Base-by-base conservation (phyloP, 352 stramenopile species). In the Achlya hypogyna region DNA sequence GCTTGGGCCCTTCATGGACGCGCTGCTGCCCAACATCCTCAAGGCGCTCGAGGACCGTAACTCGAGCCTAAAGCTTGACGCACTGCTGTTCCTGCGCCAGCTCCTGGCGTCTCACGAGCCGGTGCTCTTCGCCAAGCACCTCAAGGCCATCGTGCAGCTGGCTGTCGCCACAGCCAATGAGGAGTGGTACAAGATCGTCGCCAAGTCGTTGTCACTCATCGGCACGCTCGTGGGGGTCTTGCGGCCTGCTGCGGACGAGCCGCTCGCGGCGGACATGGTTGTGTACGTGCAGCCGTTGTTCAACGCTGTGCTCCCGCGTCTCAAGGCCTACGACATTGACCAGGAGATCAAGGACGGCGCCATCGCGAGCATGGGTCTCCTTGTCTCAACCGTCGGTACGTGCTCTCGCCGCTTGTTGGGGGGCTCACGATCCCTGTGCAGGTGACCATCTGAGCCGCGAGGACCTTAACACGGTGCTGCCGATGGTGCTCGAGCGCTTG, bases 151-250 rank as follows among this genome's bases (percentile, higher is more conserved):
- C 1, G 82, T 98, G 4, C 75, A 82, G 10, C 78, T 97, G 51
- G 82, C 98, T 23, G 89, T 95, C 18, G 77, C 86, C 32, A 92
- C 86, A 52, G 93, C 97, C 1, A 79, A 90, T 53, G 96, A 97
- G 53, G 95, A 99, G 59, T 99, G 97, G 96, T 99, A 99, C 82
- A 99, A 99, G 82, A 96, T 97, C 5, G 97, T 98, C 31, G 88
- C 95, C 23, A 98, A 98, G 73, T 86, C 94, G 3, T 74, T 99
- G 58, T 80, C 88, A 34, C 72, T 98, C n/a, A 89, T 98, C 52
- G 83, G 93, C 51, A 91, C 87, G 29, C 77, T 98, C 60, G 93
- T 97, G 27, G 69, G 66, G 28, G 83, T 97, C 18, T 81, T 98
- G 42, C 80, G 83, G 16, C 78, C 76, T 1, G 69, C 77, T 10